Evolutionary conservation across 2,329 filamentous ascomycete genomes (phyloP), one percentile per base, ranked within the genome.

Genomic region (Pestalotiopsis fici): DNA sequence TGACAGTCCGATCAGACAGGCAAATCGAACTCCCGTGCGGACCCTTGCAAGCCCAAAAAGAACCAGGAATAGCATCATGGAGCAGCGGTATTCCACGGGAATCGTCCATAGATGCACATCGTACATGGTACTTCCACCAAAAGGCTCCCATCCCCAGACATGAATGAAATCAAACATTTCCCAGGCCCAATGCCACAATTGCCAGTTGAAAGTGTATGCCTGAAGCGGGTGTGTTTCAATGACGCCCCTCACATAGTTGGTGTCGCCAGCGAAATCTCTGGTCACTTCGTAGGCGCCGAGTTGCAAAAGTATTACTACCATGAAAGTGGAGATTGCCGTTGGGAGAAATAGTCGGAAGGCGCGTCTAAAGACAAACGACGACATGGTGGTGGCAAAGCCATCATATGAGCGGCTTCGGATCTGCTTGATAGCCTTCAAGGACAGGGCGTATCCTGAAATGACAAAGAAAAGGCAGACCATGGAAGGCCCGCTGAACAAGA

Each of bases 31-130:
- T 12, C 78, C 69, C 2, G 77, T 80, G 47, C 80, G 80, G 37
- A 88, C 74, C 28, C 84, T 79, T 5, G 84, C 84, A 11, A 85
- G 82, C 23, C 81, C 87, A 3, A 88, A 68, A 25, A 88, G 76
- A 13, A 82, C 80, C 7, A 89, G 76, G 74, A 89, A 90, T 11
- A 90, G 80, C 67, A 86, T 81, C 74, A 90, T 83, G 2, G 86
- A 88, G 74, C 84, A 86, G 68, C 85, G 81, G 72, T 87, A 88
- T 74, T 90, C 88, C 59, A 88, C 83, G 2, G 88, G 87, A 56
- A 90, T 89, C 4, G 88, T 90, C 88, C 88, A 90, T 27, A 90
- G 76, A 69, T 90, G 88, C 28, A 86, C 81, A 71, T 89, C 86
- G 71, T 88, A 87, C 25, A 76, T 80, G 75, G 81, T 86, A 54